phyloP scores from a whole-genome alignment of 805 yeast species.

The Allodekkera sacchari region DNA sequence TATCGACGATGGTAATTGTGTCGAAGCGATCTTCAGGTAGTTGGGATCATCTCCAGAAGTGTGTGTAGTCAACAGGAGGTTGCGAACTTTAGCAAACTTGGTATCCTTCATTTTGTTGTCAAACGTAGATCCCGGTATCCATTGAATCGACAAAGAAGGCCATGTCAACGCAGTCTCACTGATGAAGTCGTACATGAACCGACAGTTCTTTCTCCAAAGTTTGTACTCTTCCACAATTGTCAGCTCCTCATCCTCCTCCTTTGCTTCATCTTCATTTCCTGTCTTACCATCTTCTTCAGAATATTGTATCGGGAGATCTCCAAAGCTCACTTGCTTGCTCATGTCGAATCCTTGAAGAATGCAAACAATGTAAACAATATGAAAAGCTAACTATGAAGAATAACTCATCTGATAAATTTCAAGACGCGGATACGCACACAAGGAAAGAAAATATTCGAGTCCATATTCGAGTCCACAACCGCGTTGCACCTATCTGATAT shows the following conservation, averaged over 20 bases:
- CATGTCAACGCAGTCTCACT: slow-evolving; percentile 72
- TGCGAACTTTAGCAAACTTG: slow-evolving; percentile 29
- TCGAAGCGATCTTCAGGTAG: slow-evolving; percentile 56
- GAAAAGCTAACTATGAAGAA: too few relatives aligned
- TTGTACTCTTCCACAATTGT: slow-evolving; percentile 61
- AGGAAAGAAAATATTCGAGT: too few relatives aligned
- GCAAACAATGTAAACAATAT: too few relatives aligned
- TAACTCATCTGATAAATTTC: too few relatives aligned
- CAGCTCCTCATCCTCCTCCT: slow-evolving; percentile 27
- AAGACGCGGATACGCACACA: too few relatives aligned
- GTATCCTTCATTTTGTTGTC: slow-evolving; percentile 18
- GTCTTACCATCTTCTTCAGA: too few relatives aligned
- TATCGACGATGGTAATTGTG: slow-evolving; percentile 46
- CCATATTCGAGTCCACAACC: too few relatives aligned
- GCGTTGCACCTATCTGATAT: too few relatives aligned
- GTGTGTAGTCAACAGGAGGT: slow-evolving; percentile 61
- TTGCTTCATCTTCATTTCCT: too few relatives aligned
- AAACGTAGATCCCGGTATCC: slow-evolving; percentile 46
- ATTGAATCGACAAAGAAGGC: slow-evolving; percentile 76
- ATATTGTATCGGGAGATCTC: too few relatives aligned
- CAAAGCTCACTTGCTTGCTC: too few relatives aligned
- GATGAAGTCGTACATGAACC: slow-evolving; percentile 75
- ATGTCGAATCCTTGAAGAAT: too few relatives aligned
- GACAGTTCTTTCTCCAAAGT: slow-evolving; percentile 74
- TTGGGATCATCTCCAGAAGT: slow-evolving; percentile 63